Conservation (phyloP, 1,139 yeast species). For the Yamadazyma diospyri region DNA sequence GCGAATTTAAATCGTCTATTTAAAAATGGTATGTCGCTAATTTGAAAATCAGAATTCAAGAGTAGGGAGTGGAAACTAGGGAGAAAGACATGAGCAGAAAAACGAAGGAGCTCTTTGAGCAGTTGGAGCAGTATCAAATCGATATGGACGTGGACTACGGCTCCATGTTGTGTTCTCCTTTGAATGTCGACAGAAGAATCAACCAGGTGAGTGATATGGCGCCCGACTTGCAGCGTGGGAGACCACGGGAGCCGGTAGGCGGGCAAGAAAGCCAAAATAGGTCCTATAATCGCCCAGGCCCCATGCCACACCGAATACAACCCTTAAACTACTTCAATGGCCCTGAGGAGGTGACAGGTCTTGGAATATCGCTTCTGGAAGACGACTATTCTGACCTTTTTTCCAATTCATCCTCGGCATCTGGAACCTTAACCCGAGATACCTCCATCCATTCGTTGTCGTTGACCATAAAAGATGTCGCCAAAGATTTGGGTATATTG, state of each 20-base stretch:
- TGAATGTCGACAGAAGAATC: background rate
- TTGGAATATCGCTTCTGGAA: background rate
- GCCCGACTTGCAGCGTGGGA: too few species aligned
- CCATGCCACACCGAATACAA: too few species aligned
- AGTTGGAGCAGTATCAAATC: conserved; percentile 6
- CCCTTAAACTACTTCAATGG: too few species aligned
- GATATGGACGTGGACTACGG: conserved; percentile 2
- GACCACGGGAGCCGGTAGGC: too few species aligned
- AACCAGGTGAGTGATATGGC: too few species aligned
- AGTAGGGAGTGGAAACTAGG: too few species aligned
- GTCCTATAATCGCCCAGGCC: too few species aligned
- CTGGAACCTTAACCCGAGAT: conserved; percentile 6
- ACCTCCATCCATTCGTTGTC: conserved; percentile 3
- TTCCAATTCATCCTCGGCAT: conserved; percentile 4
- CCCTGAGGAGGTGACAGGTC: background rate
- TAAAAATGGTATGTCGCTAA: background rate
- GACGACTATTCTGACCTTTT: conserved; percentile 6
- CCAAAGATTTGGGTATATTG: conserved; percentile 4
- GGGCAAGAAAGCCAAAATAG: too few species aligned
- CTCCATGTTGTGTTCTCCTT: background rate
- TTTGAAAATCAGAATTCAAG: too few species aligned
- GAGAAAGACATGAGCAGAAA: conserved; percentile 1
- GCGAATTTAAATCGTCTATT: conserved; percentile 4
- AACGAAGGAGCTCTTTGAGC: conserved; percentile 8
- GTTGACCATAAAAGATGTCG: conserved; percentile 1